A percentile compares a stretch with the other conserved stretches of the same genome.
Evolutionary conservation across 2,329 filamentous ascomycete species (phyloP).

Genomic region (Daldinia sp.): DNA sequence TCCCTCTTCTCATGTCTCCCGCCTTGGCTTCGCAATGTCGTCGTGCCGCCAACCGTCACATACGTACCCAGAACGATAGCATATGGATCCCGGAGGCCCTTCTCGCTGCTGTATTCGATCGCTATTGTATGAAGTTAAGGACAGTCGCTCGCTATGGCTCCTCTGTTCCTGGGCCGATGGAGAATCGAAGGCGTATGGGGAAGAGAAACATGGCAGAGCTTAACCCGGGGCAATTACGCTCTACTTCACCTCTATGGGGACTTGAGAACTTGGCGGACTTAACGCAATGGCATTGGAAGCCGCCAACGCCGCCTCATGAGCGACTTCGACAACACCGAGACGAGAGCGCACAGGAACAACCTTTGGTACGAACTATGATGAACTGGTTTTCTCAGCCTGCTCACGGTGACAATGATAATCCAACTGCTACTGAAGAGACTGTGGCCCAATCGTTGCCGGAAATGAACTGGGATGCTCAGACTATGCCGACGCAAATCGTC

Average conservation of each 20-base stretch:
- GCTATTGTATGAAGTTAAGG: slow-evolving; percentile 54
- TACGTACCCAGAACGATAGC: slow-evolving; percentile 56
- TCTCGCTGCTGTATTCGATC: slow-evolving; percentile 63
- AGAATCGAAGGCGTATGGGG: slow-evolving; percentile 65
- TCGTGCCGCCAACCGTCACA: slow-evolving; percentile 60
- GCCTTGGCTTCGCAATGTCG: slow-evolving; percentile 61
- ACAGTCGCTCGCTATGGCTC: slow-evolving; percentile 47
- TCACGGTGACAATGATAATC: not conserved
- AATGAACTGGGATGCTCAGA: slow-evolving; percentile 30
- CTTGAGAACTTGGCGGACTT: slow-evolving; percentile 60
- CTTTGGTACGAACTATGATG: slow-evolving; percentile 11
- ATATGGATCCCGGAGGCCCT: slow-evolving; percentile 72
- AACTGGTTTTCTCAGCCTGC: slow-evolving; percentile 19
- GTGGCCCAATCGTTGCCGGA: not conserved
- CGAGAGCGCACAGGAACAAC: slow-evolving; percentile 6
- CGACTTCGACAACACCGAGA: slow-evolving; percentile 33
- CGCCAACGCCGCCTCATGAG: slow-evolving; percentile 56
- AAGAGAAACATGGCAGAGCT: slow-evolving; percentile 67
- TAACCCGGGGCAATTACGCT: slow-evolving; percentile 55
- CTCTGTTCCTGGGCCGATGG: slow-evolving; percentile 66
- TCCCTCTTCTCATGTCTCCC: slow-evolving; percentile 58
- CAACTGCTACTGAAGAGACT: slow-evolving; percentile 5
- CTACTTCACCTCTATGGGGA: slow-evolving; percentile 58
- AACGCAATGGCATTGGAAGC: slow-evolving; percentile 64
- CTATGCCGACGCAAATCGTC: slow-evolving; percentile 32